These are phyloP conservation scores for Suillus subaureus DNA, from an alignment of 768 basidiomycete species.

Conservation along the genomic window DNA sequence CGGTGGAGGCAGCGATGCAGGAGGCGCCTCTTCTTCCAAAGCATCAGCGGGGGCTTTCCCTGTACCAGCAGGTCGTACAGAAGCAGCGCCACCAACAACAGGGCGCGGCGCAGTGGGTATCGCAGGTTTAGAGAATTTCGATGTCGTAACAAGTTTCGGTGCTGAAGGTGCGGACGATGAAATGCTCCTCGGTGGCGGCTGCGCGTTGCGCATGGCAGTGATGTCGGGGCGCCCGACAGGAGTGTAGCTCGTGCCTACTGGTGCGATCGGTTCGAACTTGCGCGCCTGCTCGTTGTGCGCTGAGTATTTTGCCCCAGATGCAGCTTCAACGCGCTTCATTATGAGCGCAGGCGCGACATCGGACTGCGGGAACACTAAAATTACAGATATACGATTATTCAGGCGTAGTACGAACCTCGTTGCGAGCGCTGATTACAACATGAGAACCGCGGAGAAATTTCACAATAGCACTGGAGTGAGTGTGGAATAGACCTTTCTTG, in stretches of 20 bases:
- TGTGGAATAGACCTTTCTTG: constrained; percentile 92
- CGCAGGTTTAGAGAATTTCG: constrained; percentile 31
- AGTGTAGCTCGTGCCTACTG: constrained; percentile 75
- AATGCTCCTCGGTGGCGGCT: constrained; percentile 33
- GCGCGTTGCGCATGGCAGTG: constrained; percentile 51
- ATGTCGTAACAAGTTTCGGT: constrained; percentile 5
- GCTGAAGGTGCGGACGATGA: constrained; percentile 24
- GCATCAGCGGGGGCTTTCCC: constrained; percentile 53
- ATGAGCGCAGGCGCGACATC: constrained; percentile 83
- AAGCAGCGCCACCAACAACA: constrained; percentile 48
- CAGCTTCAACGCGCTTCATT: constrained; percentile 84
- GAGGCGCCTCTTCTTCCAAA: constrained; percentile 56
- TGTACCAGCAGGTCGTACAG: constrained; percentile 38
- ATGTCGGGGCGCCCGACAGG: constrained; percentile 80
- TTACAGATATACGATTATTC: constrained; percentile 1
- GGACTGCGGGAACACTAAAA: constrained; percentile 41
- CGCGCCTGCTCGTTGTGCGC: constrained; percentile 77
- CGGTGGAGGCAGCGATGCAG: constrained; percentile 41
- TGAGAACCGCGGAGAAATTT: constrained; percentile 83
- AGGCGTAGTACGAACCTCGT: constrained; percentile 57
- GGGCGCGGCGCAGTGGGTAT: constrained; percentile 48
- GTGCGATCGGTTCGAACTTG: constrained; percentile 76
- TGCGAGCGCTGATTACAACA: constrained; percentile 83
- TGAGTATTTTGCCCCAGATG: constrained; percentile 90
- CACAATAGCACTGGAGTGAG: constrained; percentile 79